Percentiles rank a stretch among this genome's conserved stretches.
These are phyloP conservation scores for Hymenochaete sp. DNA, from an alignment of 1,284 basidiomycete species.

Conservation along the genomic window DNA sequence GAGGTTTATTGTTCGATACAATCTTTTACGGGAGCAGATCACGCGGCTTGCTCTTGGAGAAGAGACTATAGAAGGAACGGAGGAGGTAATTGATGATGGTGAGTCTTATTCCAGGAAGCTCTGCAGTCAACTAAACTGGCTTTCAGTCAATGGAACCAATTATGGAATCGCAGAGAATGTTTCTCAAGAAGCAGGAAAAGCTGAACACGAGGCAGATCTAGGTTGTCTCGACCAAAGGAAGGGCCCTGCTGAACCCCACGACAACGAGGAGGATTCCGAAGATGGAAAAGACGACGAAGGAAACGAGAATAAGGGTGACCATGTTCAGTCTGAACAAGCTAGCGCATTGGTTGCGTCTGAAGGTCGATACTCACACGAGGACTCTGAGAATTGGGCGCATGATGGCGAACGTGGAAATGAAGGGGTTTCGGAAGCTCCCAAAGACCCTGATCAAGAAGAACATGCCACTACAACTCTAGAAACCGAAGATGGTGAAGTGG, in stretches of 20 bases:
- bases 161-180: constrained; percentile 13
- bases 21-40: constrained; percentile 51
- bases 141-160: background rate
- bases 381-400: too few relatives aligned
- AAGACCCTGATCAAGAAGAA: background rate
- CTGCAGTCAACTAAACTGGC: too few relatives aligned
- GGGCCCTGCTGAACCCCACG: constrained; percentile 14
- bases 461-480: background rate
- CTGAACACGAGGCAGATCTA: constrained; percentile 13
- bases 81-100: constrained; percentile 17
- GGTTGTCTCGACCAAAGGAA: too few relatives aligned
- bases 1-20: constrained; percentile 62
- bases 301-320: constrained; percentile 16
- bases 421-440: background rate
- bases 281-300: constrained; percentile 23
- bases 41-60: constrained; percentile 33
- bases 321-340: background rate
- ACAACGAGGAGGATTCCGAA: constrained; percentile 26
- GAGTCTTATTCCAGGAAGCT: constrained; percentile 18
- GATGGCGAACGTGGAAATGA: too few relatives aligned
- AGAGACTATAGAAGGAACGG: constrained; percentile 19
- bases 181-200: constrained; percentile 17
- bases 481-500: too few relatives aligned
- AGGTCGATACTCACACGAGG: too few relatives aligned
- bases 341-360: too few relatives aligned